Percentiles rank a stretch among this genome's conserved stretches.
phyloP scores from a whole-genome alignment of 2,329 filamentous ascomycete species.

The Myriosclerotinia scirpicola region DNA sequence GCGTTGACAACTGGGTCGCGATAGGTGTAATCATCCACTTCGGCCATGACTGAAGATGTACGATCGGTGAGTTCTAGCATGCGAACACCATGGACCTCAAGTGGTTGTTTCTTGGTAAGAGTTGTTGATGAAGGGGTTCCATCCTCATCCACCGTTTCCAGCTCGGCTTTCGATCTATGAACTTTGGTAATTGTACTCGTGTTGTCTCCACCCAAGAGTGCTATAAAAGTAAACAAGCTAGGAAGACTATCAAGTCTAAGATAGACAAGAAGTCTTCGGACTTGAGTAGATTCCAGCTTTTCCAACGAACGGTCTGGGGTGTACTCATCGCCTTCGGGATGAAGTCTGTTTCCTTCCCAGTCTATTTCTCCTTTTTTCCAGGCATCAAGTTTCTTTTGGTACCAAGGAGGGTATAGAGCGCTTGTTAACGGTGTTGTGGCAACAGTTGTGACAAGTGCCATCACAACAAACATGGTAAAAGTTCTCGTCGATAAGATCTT shows the following conservation, averaged over 20 bases:
- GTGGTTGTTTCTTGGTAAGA: constrained; percentile 29
- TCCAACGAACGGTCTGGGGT: constrained; percentile 42
- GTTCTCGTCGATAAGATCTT: constrained; percentile 76
- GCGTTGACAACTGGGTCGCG: constrained; percentile 87
- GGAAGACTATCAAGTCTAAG: constrained; percentile 83
- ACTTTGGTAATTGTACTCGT: constrained; percentile 38
- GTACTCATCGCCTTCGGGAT: constrained; percentile 42
- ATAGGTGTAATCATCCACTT: constrained; percentile 69
- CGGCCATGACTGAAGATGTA: constrained; percentile 92
- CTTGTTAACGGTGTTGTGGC: constrained; percentile 75
- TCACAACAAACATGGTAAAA: constrained; percentile 93
- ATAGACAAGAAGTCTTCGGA: constrained; percentile 73
- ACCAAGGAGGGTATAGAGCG: constrained; percentile 73
- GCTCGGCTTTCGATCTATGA: constrained; percentile 41
- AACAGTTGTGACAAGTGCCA: constrained; percentile 87
- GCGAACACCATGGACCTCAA: constrained; percentile 68
- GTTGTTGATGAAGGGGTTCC: constrained; percentile 33
- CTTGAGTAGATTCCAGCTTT: constrained; percentile 51
- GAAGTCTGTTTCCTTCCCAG: constrained; percentile 66
- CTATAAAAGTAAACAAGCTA: constrained; percentile 78
- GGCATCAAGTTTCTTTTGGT: constrained; percentile 69
- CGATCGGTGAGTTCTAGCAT: constrained; percentile 86
- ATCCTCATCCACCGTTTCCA: constrained; percentile 37
- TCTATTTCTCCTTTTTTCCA: constrained; percentile 88
- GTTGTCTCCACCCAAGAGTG: constrained; percentile 65